Evolutionary conservation across 2,329 filamentous ascomycete genomes (phyloP).

Genomic region (Aspergillus cejpii): DNA sequence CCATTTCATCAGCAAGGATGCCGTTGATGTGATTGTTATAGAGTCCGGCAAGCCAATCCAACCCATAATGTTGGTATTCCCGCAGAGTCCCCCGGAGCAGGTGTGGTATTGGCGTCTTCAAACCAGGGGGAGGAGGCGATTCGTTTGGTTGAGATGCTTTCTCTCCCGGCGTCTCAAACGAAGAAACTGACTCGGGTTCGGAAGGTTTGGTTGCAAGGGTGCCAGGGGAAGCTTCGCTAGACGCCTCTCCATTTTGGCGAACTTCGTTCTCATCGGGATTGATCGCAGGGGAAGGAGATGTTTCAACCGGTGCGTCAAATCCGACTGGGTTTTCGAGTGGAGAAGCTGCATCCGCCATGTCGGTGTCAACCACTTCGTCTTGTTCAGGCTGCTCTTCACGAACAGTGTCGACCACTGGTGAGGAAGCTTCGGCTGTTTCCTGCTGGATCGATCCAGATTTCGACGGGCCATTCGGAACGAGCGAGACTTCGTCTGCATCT

Average conservation of each 20-base stretch:
- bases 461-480: constrained; percentile 28
- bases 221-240: constrained; percentile 39
- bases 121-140: constrained; percentile 37
- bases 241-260: constrained; percentile 29
- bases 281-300: constrained; percentile 2
- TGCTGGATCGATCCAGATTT: constrained; percentile 29
- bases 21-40: constrained; percentile 92
- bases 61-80: constrained; percentile 93
- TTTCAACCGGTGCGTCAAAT: constrained; percentile 1
- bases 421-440: constrained; percentile 14
- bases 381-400: constrained; percentile 1
- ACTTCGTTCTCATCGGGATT: constrained; percentile 17
- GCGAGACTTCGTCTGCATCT: constrained; percentile 33
- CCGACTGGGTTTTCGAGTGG: constrained; percentile 9
- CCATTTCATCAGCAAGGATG: constrained; percentile 97
- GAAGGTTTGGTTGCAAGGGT: constrained; percentile 42
- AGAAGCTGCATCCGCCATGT: not conserved
- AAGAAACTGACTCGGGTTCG: constrained; percentile 41
- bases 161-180: constrained; percentile 33
- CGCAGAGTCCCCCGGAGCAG: constrained; percentile 80
- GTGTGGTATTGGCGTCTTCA: constrained; percentile 69
- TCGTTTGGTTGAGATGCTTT: constrained; percentile 32
- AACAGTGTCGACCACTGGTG: constrained; percentile 24
- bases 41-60: constrained; percentile 92
- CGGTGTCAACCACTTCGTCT: constrained; percentile 4